Evolutionary conservation across 768 basidiomycete genomes (phyloP).

Genomic region (Crassisporium funariophilum): DNA sequence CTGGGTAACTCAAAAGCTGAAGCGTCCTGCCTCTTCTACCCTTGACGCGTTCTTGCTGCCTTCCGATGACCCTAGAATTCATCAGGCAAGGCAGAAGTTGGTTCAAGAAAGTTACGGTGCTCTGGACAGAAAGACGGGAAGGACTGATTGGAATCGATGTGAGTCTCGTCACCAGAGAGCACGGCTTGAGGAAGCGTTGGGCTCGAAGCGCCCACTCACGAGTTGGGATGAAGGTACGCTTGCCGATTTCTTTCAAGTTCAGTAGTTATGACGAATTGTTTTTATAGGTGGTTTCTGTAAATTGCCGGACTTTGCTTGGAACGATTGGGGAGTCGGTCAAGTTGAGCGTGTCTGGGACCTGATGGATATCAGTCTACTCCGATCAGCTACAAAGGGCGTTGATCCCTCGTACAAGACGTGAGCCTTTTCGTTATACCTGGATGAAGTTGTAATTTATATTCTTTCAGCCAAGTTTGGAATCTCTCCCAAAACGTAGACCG

Average conservation of each 20-base stretch:
- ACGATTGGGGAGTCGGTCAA: slow-evolving; percentile 90
- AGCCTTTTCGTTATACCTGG: slow-evolving; percentile 26
- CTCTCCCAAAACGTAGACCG: slow-evolving; percentile 96
- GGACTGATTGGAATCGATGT: slow-evolving; percentile 90
- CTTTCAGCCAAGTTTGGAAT: slow-evolving; percentile 85
- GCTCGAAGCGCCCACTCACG: slow-evolving; percentile 83
- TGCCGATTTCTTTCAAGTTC: not conserved
- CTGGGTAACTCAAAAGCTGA: slow-evolving; percentile 58
- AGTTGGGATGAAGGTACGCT: slow-evolving; percentile 86
- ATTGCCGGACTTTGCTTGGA: slow-evolving; percentile 88
- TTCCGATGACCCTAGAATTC: slow-evolving; percentile 89
- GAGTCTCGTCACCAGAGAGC: slow-evolving; percentile 91
- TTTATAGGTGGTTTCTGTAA: slow-evolving; percentile 75
- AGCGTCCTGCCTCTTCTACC: slow-evolving; percentile 85
- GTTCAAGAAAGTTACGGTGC: slow-evolving; percentile 68
- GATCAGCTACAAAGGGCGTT: slow-evolving; percentile 76
- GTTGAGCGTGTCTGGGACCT: slow-evolving; percentile 96
- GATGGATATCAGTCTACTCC: slow-evolving; percentile 88
- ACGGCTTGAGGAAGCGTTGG: slow-evolving; percentile 80
- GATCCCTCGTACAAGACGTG: slow-evolving; percentile 92
- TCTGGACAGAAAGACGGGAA: slow-evolving; percentile 67
- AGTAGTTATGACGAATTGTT: slow-evolving; percentile 5
- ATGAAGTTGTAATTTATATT: slow-evolving; percentile 13
- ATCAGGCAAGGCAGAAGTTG: slow-evolving; percentile 84
- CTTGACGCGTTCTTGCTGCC: slow-evolving; percentile 91